Percentiles rank a stretch among this genome's conserved stretches.
Conservation (phyloP, 192 early-diverging fungal species). For the Rhizoclosmatium globosum region DNA sequence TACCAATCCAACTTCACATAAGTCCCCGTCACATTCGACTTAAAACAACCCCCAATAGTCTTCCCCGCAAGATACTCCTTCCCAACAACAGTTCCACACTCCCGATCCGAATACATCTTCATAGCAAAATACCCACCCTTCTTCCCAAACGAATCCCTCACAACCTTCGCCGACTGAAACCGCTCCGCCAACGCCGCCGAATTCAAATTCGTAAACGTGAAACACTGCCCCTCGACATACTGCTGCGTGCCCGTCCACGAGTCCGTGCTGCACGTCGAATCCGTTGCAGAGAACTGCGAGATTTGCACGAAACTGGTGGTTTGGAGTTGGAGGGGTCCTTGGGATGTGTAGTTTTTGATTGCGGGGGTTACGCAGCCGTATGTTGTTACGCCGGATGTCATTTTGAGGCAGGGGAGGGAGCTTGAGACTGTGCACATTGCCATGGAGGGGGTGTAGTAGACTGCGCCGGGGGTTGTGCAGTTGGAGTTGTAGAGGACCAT, state of each 20-base stretch:
- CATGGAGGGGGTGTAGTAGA: not conserved
- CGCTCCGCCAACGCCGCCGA: not conserved
- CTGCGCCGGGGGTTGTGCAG: not conserved
- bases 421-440: not conserved
- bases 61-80: not conserved
- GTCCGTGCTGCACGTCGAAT: not conserved
- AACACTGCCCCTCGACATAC: not conserved
- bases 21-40: not conserved
- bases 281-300: not conserved
- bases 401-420: not conserved
- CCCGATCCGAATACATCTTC: not conserved
- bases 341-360: not conserved
- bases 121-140: not conserved
- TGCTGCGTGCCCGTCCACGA: not conserved
- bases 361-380: not conserved
- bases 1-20: not conserved
- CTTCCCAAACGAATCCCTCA: not conserved
- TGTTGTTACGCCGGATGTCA: not conserved
- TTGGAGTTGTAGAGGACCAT: not conserved
- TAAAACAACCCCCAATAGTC: not conserved
- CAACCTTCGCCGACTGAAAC: not conserved
- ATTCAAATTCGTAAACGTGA: conserved; percentile 3
- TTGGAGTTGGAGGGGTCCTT: not conserved
- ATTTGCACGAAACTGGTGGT: not conserved
- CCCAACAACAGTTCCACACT: not conserved